These are phyloP conservation scores for Solanum tacnaense DNA, from an alignment of 257 asterid species.

Conservation along the genomic window DNA sequence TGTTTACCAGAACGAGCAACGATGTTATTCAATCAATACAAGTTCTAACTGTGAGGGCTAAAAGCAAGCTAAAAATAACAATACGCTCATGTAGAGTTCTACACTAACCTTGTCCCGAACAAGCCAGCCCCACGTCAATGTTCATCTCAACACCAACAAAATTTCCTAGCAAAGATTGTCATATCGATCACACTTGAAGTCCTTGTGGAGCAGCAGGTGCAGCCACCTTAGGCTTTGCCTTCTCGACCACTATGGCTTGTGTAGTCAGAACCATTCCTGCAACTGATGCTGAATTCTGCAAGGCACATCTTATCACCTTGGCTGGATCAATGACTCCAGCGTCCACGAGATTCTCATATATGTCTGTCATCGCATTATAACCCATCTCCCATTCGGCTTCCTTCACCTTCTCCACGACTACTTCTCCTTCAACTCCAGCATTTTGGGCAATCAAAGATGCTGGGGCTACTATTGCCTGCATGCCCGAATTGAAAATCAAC, in stretches of 20 bases:
- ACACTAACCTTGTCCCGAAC: neutral
- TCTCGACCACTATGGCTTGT: slow-evolving; percentile 94
- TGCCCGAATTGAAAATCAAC: neutral
- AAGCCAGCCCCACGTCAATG: neutral
- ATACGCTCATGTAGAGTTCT: neutral
- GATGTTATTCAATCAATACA: neutral
- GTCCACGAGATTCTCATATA: slow-evolving; percentile 62
- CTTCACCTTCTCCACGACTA: slow-evolving; percentile 81
- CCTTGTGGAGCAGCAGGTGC: slow-evolving; percentile 43
- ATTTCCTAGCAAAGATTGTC: neutral
- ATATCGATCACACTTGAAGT: slow-evolving; percentile 27
- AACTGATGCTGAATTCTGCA: slow-evolving; percentile 86
- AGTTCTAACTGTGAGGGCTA: neutral
- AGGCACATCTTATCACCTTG: slow-evolving; percentile 77
- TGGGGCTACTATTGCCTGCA: slow-evolving; percentile 77
- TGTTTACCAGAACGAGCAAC: neutral
- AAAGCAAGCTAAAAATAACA: neutral
- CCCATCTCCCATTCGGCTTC: slow-evolving; percentile 78
- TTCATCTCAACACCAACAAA: slow-evolving; percentile 1
- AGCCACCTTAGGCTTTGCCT: slow-evolving; percentile 48
- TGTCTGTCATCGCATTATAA: slow-evolving; percentile 84
- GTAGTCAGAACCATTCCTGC: slow-evolving; percentile 99
- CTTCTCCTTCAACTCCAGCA: slow-evolving; percentile 98
- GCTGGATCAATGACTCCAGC: slow-evolving; percentile 96
- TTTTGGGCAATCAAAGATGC: slow-evolving; percentile 83